Conservation (phyloP, 345 rosid species). For the Schrenkiella parvula region DNA sequence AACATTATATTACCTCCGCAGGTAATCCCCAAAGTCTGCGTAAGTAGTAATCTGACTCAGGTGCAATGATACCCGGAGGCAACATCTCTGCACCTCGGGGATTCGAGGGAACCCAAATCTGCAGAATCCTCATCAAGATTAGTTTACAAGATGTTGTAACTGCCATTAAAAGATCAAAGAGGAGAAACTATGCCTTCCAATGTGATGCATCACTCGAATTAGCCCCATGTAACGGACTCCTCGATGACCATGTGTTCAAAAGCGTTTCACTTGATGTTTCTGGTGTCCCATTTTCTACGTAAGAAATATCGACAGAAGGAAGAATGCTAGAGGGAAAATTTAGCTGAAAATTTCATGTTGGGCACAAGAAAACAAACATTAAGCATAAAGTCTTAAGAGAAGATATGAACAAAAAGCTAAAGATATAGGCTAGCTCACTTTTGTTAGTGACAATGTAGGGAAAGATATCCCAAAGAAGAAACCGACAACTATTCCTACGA, state of each 20-base stretch:
- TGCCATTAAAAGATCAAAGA: background rate
- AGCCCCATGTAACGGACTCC: slow-evolving; percentile 32
- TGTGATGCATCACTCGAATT: slow-evolving; percentile 22
- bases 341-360: slow-evolving; percentile 40
- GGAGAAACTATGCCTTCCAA: slow-evolving; percentile 39
- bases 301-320: slow-evolving; percentile 57
- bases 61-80: slow-evolving; percentile 72
- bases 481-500: slow-evolving; percentile 68
- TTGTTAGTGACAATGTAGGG: slow-evolving; percentile 69
- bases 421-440: slow-evolving; percentile 4
- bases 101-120: slow-evolving; percentile 96
- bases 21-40: slow-evolving; percentile 94
- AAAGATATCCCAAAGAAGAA: slow-evolving; percentile 79
- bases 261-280: slow-evolving; percentile 68
- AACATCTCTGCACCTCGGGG: slow-evolving; percentile 92
- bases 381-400: slow-evolving; percentile 9
- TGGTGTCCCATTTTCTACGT: slow-evolving; percentile 66
- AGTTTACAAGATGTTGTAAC: slow-evolving; percentile 12
- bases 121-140: slow-evolving; percentile 24
- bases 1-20: slow-evolving; percentile 50
- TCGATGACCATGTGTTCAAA: slow-evolving; percentile 69
- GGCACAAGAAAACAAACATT: background rate
- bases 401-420: slow-evolving; percentile 9
- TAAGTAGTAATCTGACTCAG: slow-evolving; percentile 71
- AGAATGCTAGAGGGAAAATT: slow-evolving; percentile 56